Base-by-base conservation (phyloP, 192 early-diverging fungal genomes). In the Coemansia interrupta region DNA sequence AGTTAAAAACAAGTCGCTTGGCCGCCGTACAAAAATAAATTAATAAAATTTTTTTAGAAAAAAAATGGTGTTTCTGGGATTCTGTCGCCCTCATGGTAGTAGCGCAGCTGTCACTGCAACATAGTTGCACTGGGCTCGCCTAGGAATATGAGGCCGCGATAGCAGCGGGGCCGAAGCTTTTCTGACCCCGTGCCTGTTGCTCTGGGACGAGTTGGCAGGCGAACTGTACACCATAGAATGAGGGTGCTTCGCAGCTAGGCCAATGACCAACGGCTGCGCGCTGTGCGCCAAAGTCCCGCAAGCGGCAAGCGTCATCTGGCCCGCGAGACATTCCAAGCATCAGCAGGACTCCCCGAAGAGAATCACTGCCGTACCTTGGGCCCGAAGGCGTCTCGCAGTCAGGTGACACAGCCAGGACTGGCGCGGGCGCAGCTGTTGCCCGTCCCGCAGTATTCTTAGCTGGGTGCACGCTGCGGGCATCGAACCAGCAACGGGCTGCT, bases 111-210 rank as follows among this genome's bases (percentile, higher is more conserved):
- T 77, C 73, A 77, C 29, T 19, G 64, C 64, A 61, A 62, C 70
- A 64, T 70, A 70, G 72, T 58, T 58, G 46, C 63, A 70, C 54
- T 63, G 56, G 58, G 61, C 64, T 50, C 59, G 68, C 54, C 64
- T 67, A 67, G 73, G 73, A 77, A 77, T 77, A 77, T 77, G 64
- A 49, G 43, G 36, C 60, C 58, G 68, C 68, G 67, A 71, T 70
- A 70, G 64, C 73, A 28, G 17, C 51, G 54, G 57, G 63, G 20
- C 45, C 41, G 63, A 63, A 54, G 59, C 70, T 43, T 24, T 42
- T 48, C 11, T 47, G 54, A 59, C 28, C 68, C 59, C 54, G 56
- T 18, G 68, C 61, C 73, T 71, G 63, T 70, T 30, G 41, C 39
- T 77, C 68, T 77, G 43, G 73, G 73, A 77, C 61, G 73, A 52